phyloP scores from a whole-genome alignment of 1,139 yeast genomes.

The Magnusiomyces tetraspermus region DNA sequence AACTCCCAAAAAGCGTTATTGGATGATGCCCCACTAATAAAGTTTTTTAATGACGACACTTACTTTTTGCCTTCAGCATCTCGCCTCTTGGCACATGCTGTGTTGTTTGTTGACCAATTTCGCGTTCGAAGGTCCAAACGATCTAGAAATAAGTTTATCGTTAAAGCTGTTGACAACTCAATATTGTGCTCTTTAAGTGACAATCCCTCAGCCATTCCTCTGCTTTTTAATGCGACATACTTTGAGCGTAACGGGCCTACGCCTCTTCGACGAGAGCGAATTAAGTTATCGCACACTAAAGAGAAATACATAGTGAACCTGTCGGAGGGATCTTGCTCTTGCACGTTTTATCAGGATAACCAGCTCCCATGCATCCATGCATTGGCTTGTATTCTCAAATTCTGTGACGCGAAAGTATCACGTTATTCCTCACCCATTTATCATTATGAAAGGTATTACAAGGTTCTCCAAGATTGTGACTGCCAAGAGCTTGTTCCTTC shows the following conservation, averaged over 20 bases:
- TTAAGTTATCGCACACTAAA: background rate
- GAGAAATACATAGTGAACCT: background rate
- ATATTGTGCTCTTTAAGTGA: background rate
- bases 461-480: background rate
- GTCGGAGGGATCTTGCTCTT: background rate
- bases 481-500: background rate
- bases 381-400: background rate
- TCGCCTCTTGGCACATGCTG: background rate
- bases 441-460: background rate
- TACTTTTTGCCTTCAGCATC: slow-evolving; percentile 3
- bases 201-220: slow-evolving; percentile 2
- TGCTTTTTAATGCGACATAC: background rate
- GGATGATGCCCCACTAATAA: background rate
- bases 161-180: background rate
- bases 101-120: slow-evolving; percentile 1
- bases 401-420: background rate
- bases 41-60: background rate
- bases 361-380: slow-evolving; percentile 6
- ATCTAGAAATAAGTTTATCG: background rate
- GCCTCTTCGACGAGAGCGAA: background rate
- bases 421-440: background rate
- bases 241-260: background rate
- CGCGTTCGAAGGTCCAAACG: background rate
- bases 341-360: slow-evolving; percentile 4
- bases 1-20: background rate